Evolutionary conservation across 2,329 filamentous ascomycete species (phyloP), one percentile per base, ranked within the genome.

Genomic region (Paecilomyces formosus): DNA sequence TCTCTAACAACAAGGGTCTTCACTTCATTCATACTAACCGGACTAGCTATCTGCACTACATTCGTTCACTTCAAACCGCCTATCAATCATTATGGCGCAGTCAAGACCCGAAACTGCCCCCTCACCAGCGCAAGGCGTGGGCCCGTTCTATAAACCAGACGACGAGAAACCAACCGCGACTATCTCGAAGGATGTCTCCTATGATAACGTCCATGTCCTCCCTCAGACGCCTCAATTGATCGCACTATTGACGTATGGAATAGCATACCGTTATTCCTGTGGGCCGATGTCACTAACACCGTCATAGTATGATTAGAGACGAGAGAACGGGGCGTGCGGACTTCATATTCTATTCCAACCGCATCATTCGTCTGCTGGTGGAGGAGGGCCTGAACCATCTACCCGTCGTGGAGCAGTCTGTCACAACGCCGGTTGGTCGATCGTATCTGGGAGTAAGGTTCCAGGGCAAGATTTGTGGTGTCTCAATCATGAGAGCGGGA

Each of bases 331-430:
- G 88, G 58, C 89, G 94, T 60, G 94, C 92, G 62, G 94, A 99
- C 76, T 99, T 99, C 74, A 97, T 99, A 72, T 99, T 99, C 79
- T 96, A 97, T 79, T 96, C 92, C 51, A 99, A 99, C 78, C 87
- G 94, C 60, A 97, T 99, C 73, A 97, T 97, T 73, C 90, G 94
- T 31, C 82, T 99, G 50, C 83, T 99, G 6, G 94, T 99, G 49
- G 94, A 99, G 76, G 94, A 99, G 77, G 94, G 94, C 3, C 82
- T 99, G 57, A 99, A 99, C 75, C 94, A 99, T 74, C 84, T 99
- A 50, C 94, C 94, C 1, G 91, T 96, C 18, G 86, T 96, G 56
- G 88, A 91, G 70, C 90, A 95, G 68, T 86, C 87, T 30, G 89
- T 99, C 69, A 95, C 88, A 50, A 97, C 94, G 6, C 94, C 94